Percentiles rank a stretch among this genome's conserved stretches.
These are phyloP conservation scores for Paraphoma sp. DNA, from an alignment of 2,329 filamentous ascomycete genomes.

Conservation along the genomic window DNA sequence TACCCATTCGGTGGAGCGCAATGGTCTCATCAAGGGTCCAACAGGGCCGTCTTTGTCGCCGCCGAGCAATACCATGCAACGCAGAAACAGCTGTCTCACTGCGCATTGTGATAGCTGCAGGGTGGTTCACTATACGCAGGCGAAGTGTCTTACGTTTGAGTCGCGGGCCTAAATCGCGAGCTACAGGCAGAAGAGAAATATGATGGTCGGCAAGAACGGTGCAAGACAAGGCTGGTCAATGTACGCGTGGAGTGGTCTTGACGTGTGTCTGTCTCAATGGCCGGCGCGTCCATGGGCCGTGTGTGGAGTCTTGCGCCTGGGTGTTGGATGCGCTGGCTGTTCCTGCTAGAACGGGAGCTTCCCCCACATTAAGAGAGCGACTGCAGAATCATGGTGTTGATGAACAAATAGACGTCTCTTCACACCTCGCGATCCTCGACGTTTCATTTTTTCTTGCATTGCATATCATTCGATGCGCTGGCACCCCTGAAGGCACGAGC, in stretches of 20 bases:
- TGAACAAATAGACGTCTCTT: neutral
- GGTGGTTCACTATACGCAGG: too few relatives aligned
- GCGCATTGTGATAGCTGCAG: too few relatives aligned
- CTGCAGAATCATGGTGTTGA: neutral
- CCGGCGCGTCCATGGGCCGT: neutral
- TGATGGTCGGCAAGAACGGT: neutral
- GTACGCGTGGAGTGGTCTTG: neutral
- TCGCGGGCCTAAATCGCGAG: neutral
- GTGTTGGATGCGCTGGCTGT: conserved; percentile 3
- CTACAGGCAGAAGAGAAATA: neutral
- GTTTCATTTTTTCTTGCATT: neutral
- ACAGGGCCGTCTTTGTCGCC: too few relatives aligned
- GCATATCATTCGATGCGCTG: neutral
- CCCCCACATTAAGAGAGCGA: conserved; percentile 5
- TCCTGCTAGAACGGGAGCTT: neutral
- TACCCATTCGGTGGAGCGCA: too few relatives aligned
- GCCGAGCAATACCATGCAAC: too few relatives aligned
- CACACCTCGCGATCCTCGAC: neutral
- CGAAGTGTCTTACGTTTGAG: too few relatives aligned
- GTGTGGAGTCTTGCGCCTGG: neutral
- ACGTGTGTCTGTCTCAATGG: conserved; percentile 3
- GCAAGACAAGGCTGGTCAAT: neutral
- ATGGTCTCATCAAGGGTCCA: too few relatives aligned
- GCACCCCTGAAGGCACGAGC: neutral
- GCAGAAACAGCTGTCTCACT: too few relatives aligned